phyloP scores from a whole-genome alignment of 1,284 basidiomycete genomes.

The Albatrellus sp. region DNA sequence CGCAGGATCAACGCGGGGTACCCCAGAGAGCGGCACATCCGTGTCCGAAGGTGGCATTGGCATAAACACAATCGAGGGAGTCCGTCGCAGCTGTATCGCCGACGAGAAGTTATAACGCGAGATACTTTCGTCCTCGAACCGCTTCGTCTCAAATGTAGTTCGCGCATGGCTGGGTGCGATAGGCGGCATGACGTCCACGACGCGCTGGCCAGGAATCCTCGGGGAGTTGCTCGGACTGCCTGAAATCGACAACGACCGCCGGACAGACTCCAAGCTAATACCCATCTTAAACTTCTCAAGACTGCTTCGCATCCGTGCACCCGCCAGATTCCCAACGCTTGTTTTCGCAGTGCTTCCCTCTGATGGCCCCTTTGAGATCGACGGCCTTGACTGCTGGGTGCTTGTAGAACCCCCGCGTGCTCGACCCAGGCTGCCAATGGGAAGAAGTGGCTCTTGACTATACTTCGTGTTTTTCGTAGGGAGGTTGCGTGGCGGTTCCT shows the following conservation, averaged over 20 bases:
- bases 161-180: neutral
- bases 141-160: slow-evolving; percentile 9
- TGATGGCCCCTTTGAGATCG: slow-evolving; percentile 16
- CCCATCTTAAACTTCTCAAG: slow-evolving; percentile 45
- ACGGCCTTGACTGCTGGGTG: slow-evolving; percentile 11
- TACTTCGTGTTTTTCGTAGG: slow-evolving; percentile 32
- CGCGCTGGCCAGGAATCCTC: neutral
- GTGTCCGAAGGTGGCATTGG: slow-evolving; percentile 7
- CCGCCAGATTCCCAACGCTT: slow-evolving; percentile 15
- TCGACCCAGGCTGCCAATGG: slow-evolving; percentile 22
- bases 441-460: slow-evolving; percentile 57
- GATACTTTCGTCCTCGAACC: slow-evolving; percentile 6
- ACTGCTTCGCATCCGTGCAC: slow-evolving; percentile 35
- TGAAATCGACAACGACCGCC: slow-evolving; percentile 11
- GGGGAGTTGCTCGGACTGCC: slow-evolving; percentile 11
- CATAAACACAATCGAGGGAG: slow-evolving; percentile 5
- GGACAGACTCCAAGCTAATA: slow-evolving; percentile 40
- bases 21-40: slow-evolving; percentile 23
- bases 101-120: slow-evolving; percentile 8
- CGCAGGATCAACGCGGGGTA: slow-evolving; percentile 30
- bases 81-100: slow-evolving; percentile 7
- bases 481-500: slow-evolving; percentile 13
- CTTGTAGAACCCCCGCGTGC: slow-evolving; percentile 8
- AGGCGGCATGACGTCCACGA: neutral
- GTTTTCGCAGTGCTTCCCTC: slow-evolving; percentile 14